Percentiles rank a stretch among this genome's conserved stretches.
Conservation (phyloP, 2,329 filamentous ascomycete genomes). For the Phaeosphaeria sp. region DNA sequence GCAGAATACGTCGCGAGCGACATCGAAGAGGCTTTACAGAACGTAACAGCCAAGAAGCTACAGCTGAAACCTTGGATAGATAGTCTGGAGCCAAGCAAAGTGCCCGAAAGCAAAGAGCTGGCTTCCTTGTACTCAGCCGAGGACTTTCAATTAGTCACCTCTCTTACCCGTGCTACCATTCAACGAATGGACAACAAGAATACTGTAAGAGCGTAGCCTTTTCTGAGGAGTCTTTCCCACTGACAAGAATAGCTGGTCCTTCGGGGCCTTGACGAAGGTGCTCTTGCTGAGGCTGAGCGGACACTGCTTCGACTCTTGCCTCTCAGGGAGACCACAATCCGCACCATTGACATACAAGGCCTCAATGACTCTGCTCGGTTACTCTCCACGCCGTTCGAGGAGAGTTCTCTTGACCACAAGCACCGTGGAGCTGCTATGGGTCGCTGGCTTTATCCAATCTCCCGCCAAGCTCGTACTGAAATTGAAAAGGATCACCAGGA, state of each 20-base stretch:
- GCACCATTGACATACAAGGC: conserved; percentile 26
- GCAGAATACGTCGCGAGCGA: conserved; percentile 46
- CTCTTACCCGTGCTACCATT: conserved; percentile 33
- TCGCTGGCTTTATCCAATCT: conserved; percentile 33
- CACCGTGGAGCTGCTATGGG: conserved; percentile 28
- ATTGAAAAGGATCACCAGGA: conserved; percentile 1
- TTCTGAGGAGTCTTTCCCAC: background rate
- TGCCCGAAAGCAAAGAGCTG: conserved; percentile 8
- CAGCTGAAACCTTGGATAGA: conserved; percentile 29
- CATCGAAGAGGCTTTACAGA: conserved; percentile 32
- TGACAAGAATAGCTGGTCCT: conserved; percentile 33
- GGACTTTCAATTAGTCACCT: conserved; percentile 24
- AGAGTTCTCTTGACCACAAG: conserved; percentile 27
- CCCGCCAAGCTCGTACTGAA: conserved; percentile 4
- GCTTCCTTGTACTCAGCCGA: conserved; percentile 18
- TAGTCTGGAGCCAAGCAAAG: conserved; percentile 13
- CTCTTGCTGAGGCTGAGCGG: conserved; percentile 37
- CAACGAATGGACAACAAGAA: conserved; percentile 14
- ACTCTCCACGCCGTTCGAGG: conserved; percentile 22
- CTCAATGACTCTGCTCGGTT: conserved; percentile 23
- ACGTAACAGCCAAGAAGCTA: conserved; percentile 22
- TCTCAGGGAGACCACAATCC: conserved; percentile 14
- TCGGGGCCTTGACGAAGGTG: conserved; percentile 27
- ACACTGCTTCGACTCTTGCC: conserved; percentile 36
- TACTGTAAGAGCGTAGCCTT: conserved; percentile 20